Conservation (phyloP, 2,329 filamentous ascomycete species). For the Claviceps africana region DNA sequence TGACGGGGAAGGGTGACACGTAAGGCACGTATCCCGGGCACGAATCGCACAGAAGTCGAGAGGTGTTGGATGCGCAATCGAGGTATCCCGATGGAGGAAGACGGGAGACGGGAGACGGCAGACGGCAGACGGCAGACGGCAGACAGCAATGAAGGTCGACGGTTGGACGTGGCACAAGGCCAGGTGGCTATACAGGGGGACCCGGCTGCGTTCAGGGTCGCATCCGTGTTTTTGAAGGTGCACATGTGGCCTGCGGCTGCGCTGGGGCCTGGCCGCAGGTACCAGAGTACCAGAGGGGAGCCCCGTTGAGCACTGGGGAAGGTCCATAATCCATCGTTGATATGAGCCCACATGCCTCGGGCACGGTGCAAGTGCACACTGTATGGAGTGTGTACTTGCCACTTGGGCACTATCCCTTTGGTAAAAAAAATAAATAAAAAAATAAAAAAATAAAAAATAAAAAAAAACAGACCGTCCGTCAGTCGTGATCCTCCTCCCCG, state of each 20-base stretch:
- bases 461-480: neutral
- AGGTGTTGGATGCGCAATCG: constrained; percentile 3
- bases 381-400: too few relatives aligned
- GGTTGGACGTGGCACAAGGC: constrained; percentile 2
- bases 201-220: neutral
- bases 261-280: too few relatives aligned
- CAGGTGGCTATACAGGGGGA: constrained; percentile 6
- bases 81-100: neutral
- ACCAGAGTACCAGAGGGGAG: too few relatives aligned
- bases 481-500: constrained; percentile 69
- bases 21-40: neutral
- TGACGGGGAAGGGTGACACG: constrained; percentile 20
- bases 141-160: neutral
- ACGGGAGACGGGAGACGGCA: neutral
- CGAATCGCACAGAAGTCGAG: neutral
- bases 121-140: neutral
- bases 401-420: too few relatives aligned
- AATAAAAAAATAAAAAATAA: neutral
- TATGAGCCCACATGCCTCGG: too few relatives aligned
- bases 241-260: neutral
- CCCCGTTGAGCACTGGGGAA: neutral
- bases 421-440: too few relatives aligned
- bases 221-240: neutral
- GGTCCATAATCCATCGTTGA: too few relatives aligned
- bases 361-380: too few relatives aligned